A percentile compares a stretch with the other conserved stretches of the same genome.
Evolutionary conservation across 2,329 filamentous ascomycete genomes (phyloP).

Genomic region (Pyrenophora teres): DNA sequence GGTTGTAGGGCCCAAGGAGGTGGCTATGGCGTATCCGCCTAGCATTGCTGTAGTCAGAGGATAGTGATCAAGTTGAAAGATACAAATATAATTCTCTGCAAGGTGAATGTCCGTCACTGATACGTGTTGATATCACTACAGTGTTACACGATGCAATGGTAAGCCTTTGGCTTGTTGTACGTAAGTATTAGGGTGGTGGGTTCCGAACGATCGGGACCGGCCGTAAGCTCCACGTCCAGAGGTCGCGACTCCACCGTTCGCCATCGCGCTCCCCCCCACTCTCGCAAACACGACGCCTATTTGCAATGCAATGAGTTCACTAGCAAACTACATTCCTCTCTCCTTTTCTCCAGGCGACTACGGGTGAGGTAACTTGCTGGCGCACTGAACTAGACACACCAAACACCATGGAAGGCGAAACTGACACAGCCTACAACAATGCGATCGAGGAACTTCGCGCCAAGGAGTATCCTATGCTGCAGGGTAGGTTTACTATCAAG

Average conservation of each 20-base stretch:
- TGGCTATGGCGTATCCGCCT: no score
- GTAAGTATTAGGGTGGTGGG: conserved; percentile 3
- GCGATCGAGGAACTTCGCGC: conserved; percentile 63
- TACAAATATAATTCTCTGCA: no score
- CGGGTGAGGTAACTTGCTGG: conserved; percentile 21
- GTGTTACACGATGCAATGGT: no score
- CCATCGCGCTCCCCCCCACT: conserved; percentile 39
- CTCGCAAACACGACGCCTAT: conserved; percentile 30
- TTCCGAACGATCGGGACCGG: conserved; percentile 30
- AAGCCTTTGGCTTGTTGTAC: no score
- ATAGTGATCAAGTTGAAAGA: no score
- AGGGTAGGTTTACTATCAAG: conserved; percentile 54
- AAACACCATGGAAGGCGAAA: conserved; percentile 36
- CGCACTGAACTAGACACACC: not conserved
- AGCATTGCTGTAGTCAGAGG: no score
- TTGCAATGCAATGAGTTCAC: conserved; percentile 33
- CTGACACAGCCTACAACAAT: conserved; percentile 57
- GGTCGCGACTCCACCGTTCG: conserved; percentile 25
- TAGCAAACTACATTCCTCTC: conserved; percentile 6
- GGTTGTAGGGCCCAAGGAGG: no score
- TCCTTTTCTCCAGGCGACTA: conserved; percentile 24
- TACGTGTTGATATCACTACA: no score
- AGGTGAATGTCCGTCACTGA: no score
- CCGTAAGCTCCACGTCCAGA: conserved; percentile 20
- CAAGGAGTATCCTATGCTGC: conserved; percentile 71